Base-by-base conservation (phyloP, 345 rosid species). In the Diplotaxis tenuifolia region DNA sequence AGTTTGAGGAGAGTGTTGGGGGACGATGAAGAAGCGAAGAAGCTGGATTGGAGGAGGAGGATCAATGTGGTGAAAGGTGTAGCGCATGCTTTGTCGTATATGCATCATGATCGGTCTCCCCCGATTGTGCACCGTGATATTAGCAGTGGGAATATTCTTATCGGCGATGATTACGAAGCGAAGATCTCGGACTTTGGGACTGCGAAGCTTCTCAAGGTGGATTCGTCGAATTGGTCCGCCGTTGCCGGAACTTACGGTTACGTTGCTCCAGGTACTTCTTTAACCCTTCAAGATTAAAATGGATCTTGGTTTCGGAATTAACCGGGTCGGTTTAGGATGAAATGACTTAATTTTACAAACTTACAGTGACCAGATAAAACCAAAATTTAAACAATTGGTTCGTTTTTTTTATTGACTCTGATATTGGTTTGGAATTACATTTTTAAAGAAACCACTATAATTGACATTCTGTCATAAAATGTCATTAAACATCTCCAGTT, bases 171-270 rank as follows among this genome's bases (percentile, higher is more conserved):
- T 54, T 81, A 74, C 57, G 83, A 84, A 71, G 70, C 85, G 16
- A 82, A 82, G 79, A 32, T 84, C 56, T 79, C 83, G 7, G 82
- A 84, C 65, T 84, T 82, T 18, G 85, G 87, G 9, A 82, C 85
- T 12, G 83, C 82, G 0, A 82, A 83, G 71, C 55, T 84, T 75
- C 80, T 84, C 19, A 75, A 75, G 29, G 63, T 64, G 60, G 83
- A 80, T 62, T 70, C 79, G 27, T 72, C 79, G 3, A 62, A 77
- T 76, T 75, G 80, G 81, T 79, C 85, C 32, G 71, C 67, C 22
- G 80, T 78, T 60, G 87, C 79, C n/a, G 85, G 85, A 14, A 79
- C 87, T 4, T 84, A 77, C 65, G 87, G 87, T 10, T 82, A 84
- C 18, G 83, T 82, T 19, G 87, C 87, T 61, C 87, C 87, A 79